These are phyloP conservation scores for Vitis hybrid DNA, from an alignment of 177 flowering plant genomes.

Conservation along the genomic window DNA sequence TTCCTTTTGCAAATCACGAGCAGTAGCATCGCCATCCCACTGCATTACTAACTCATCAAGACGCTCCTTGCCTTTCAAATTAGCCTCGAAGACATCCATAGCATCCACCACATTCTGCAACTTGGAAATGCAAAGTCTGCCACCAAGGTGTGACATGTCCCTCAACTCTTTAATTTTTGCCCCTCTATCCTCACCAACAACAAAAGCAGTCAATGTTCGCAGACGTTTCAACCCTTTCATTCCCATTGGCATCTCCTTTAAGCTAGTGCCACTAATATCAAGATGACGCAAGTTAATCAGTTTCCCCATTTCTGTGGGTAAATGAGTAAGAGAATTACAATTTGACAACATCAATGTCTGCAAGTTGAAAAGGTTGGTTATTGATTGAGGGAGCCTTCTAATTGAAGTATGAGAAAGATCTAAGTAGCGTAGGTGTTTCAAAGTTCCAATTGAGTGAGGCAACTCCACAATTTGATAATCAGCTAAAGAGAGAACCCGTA, in stretches of 20 bases:
- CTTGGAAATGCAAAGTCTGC: slow-evolving; percentile 12
- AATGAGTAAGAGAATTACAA: slow-evolving; percentile 18
- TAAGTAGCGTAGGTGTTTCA: slow-evolving; percentile 30
- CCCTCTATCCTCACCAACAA: background rate
- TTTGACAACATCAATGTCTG: slow-evolving; percentile 24
- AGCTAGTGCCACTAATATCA: background rate
- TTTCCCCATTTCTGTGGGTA: slow-evolving; percentile 15
- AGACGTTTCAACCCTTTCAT: slow-evolving; percentile 15
- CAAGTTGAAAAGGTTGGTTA: slow-evolving; percentile 23
- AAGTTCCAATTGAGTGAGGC: slow-evolving; percentile 26
- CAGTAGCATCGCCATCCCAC: slow-evolving; percentile 4
- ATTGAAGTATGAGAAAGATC: slow-evolving; percentile 28
- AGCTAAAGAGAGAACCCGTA: slow-evolving; percentile 22
- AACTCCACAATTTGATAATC: background rate
- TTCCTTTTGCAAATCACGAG: background rate
- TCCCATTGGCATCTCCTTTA: slow-evolving; percentile 11
- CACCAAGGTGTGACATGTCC: slow-evolving; percentile 11
- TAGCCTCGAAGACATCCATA: slow-evolving; percentile 23
- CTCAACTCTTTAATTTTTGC: slow-evolving; percentile 13
- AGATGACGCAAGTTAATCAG: too few relatives aligned
- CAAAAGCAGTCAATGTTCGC: background rate
- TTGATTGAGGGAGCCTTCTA: slow-evolving; percentile 21
- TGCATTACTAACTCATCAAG: slow-evolving; percentile 12
- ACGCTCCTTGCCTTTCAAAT: slow-evolving; percentile 10
- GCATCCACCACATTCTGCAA: slow-evolving; percentile 18